Base-by-base conservation (phyloP, 164 flowering plant species). In the Piper longum region DNA sequence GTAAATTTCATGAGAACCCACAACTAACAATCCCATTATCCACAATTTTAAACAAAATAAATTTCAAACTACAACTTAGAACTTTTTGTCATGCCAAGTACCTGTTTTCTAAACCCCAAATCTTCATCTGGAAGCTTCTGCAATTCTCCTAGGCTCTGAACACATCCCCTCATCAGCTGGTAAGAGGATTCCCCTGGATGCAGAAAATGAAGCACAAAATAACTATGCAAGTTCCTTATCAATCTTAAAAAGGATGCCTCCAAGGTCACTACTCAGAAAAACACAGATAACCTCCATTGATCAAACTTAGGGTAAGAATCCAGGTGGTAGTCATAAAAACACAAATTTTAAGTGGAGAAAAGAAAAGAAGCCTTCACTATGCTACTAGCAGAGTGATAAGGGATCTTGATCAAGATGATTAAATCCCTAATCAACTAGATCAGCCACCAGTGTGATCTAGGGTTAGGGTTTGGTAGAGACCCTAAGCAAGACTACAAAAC, bases 61-160 rank as follows among this genome's bases (percentile, higher is more conserved):
- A 44, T 9, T 48, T 2, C 14, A 9, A 48, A 2, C 8, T 48
- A 9, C 12, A 48, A 3, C 36, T 26, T 3, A 48, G 11, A 48
- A 5, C 14, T 48, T 48, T 48, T 48, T 2, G 52, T 44, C 11
- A 44, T 44, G 48, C 4, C 4, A 57, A 36, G 14, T 65, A 91
- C 99, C 97, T 95, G 89, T 68, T 89, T 91, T 68, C 95, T 81
- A 75, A 68, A 83, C 54, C 82, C 80, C 45, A 95, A 80, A 64
- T 82, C 90, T 72, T 85, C 90, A 70, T 91, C 96, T 3, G 88
- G 74, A 69, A 86, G 71, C 68, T 83, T 77, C 77, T 95, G 89
- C 81, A 91, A 79, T 17, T 85, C 91, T 41, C 76, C 89, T 75
- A 95, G 75, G 76, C 77, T 85, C 78, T 67, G 74, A 44, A 91